These are phyloP conservation scores for Cicer bijugum DNA, from an alignment of 306 rosid genomes.

Conservation along the genomic window DNA sequence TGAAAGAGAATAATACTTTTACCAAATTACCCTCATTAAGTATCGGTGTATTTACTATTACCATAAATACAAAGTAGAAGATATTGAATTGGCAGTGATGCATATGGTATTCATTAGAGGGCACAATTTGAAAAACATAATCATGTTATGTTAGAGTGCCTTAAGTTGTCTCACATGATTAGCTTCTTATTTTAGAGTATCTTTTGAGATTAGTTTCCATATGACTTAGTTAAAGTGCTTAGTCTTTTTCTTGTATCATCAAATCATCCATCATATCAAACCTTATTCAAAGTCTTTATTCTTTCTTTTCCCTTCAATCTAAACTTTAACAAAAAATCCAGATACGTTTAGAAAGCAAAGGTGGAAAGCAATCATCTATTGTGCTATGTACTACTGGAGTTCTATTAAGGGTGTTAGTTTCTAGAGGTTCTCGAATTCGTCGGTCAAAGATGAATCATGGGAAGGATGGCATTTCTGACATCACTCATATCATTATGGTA, in stretches of 20 bases:
- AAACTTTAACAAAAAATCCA: conserved; percentile 45
- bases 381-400: conserved; percentile 92
- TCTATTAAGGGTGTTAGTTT: conserved; percentile 76
- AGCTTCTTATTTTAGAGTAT: background rate
- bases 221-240: background rate
- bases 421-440: conserved; percentile 50
- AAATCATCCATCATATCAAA: background rate
- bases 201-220: background rate
- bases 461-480: conserved; percentile 52
- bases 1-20: no score
- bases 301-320: background rate
- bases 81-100: no score
- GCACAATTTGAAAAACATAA: no score
- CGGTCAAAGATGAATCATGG: conserved; percentile 40
- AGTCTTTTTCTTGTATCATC: background rate
- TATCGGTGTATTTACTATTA: no score
- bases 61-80: no score
- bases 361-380: conserved; percentile 82
- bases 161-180: background rate
- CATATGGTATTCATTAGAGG: no score
- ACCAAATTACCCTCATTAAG: no score
- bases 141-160: background rate
- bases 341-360: conserved; percentile 90
- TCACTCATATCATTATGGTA: conserved; percentile 97
- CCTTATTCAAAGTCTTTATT: conserved; percentile 19